Evolutionary conservation across 1,139 yeast genomes (phyloP), one percentile per base, ranked within the genome.

Genomic region (Debaryomyces udenii): DNA sequence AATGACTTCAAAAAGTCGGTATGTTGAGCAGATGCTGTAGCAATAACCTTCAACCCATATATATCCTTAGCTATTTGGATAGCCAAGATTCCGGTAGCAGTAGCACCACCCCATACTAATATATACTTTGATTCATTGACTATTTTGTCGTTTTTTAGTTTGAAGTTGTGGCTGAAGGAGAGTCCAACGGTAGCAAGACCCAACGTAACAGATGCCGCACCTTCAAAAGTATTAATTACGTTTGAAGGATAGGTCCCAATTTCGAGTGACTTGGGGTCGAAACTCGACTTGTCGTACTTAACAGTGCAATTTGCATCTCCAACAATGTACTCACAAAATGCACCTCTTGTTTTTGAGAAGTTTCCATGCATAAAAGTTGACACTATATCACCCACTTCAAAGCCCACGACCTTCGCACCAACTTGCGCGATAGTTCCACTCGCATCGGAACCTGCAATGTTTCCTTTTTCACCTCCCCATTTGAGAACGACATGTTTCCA

Each of bases 101-200:
- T 67, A 7, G 84, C 70, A 40, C 82, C 85, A 51, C 88, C 87
- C 81, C 85, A 82, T 35, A 83, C 69, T 39, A 81, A 59, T 37
- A 76, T 58, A 31, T 48, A 51, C 40, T 63, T 59, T 35, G 50
- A 48, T 9, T 38, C 39, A 38, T 62, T 66, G 15, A 51, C 49
- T 11, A 48, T 41, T 42, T 50, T 56, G 45, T 56, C 56, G 40
- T 50, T 47, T 15, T 46, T 45, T 23, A 66, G 47, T 15, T 55
- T 49, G 38, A 70, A 57, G 18, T 45, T 40, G 46, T 56, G 57
- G 45, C 55, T 50, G 36, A 52, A 63, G 11, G 67, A 55, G 39
- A 57, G 20, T 45, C 68, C 78, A 17, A 80, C 73, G 9, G 85
- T 80, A 30, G 55, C 56, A 33, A 79, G 53, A 17, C 81, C 75